Conservation (phyloP, 257 asterid genomes). For the Lycium barbarum region DNA sequence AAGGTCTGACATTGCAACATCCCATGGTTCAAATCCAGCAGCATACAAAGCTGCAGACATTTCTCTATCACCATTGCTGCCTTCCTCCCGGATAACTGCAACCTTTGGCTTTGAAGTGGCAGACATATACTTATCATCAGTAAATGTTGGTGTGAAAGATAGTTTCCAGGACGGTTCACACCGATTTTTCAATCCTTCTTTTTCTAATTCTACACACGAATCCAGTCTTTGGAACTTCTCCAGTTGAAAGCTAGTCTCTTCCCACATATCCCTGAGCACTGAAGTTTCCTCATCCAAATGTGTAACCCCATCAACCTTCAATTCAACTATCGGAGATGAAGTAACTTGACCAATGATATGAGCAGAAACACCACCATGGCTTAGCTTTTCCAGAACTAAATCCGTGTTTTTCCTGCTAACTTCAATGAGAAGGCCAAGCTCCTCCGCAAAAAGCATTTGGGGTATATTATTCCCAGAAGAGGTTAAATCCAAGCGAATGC, state of each 20-base stretch:
- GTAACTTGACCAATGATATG: slow-evolving; percentile 72
- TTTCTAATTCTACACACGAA: slow-evolving; percentile 79
- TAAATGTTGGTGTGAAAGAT: slow-evolving; percentile 68
- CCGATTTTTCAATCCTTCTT: slow-evolving; percentile 71
- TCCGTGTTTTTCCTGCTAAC: slow-evolving; percentile 55
- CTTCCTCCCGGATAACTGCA: slow-evolving; percentile 91
- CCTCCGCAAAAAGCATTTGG: slow-evolving; percentile 81
- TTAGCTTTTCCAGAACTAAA: slow-evolving; percentile 53
- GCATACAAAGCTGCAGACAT: slow-evolving; percentile 92
- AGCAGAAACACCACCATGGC: slow-evolving; percentile 51
- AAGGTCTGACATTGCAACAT: slow-evolving; percentile 89
- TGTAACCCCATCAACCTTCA: slow-evolving; percentile 61
- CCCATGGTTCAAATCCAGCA: slow-evolving; percentile 97
- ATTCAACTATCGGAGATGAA: slow-evolving; percentile 49
- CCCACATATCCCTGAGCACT: slow-evolving; percentile 82
- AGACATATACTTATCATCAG: slow-evolving; percentile 59
- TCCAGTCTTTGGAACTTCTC: slow-evolving; percentile 80
- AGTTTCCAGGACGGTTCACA: slow-evolving; percentile 74
- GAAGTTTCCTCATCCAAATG: slow-evolving; percentile 65
- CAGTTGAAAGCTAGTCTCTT: slow-evolving; percentile 85
- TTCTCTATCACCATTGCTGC: slow-evolving; percentile 95
- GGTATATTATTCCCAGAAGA: slow-evolving; percentile 44
- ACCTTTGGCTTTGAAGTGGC: slow-evolving; percentile 71
- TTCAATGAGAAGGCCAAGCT: slow-evolving; percentile 83
- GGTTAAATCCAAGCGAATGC: slow-evolving; percentile 60